phyloP scores from a whole-genome alignment of 768 basidiomycete genomes.

The Pisolithus tinctorius region DNA sequence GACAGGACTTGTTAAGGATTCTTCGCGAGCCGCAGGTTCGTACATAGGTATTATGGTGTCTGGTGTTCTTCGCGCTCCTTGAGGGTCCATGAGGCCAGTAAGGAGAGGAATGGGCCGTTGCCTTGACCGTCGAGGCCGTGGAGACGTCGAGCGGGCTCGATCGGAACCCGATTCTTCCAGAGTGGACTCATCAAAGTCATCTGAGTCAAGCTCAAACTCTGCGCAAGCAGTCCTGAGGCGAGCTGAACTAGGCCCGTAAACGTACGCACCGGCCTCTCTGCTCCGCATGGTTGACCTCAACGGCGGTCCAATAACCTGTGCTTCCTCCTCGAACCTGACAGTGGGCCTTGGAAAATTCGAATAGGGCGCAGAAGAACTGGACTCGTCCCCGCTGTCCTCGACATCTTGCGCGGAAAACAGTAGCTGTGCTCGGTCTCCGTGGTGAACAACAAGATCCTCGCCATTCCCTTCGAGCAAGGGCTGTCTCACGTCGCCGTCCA shows the following conservation, averaged over 20 bases:
- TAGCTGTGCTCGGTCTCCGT: conserved; percentile 21
- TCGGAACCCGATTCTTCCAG: conserved; percentile 25
- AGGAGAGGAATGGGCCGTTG: conserved; percentile 71
- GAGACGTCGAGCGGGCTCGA: conserved; percentile 13
- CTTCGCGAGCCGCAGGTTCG: conserved; percentile 26
- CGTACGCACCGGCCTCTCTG: conserved; percentile 71
- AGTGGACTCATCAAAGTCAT: conserved; percentile 62
- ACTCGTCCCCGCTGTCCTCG: conserved; percentile 40
- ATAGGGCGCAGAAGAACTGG: conserved; percentile 26
- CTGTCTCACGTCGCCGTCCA: conserved; percentile 39
- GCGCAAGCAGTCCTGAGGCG: conserved; percentile 7
- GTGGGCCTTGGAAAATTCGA: conserved; percentile 35
- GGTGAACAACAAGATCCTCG: conserved; percentile 32
- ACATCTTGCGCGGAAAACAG: conserved; percentile 53
- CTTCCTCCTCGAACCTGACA: conserved; percentile 64
- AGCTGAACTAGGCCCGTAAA: conserved; percentile 5
- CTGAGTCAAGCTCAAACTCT: conserved; percentile 84
- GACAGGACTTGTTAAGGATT: conserved; percentile 10
- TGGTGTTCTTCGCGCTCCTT: conserved; percentile 45
- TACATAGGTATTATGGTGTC: conserved; percentile 51
- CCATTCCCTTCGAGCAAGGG: conserved; percentile 50
- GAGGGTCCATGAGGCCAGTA: conserved; percentile 67
- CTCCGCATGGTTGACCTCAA: conserved; percentile 68
- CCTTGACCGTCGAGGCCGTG: conserved; percentile 30
- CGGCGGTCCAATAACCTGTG: conserved; percentile 61